These are phyloP conservation scores for Tuber umbilicatum DNA, from an alignment of 495 filamentous ascomycete genomes.

Conservation along the genomic window DNA sequence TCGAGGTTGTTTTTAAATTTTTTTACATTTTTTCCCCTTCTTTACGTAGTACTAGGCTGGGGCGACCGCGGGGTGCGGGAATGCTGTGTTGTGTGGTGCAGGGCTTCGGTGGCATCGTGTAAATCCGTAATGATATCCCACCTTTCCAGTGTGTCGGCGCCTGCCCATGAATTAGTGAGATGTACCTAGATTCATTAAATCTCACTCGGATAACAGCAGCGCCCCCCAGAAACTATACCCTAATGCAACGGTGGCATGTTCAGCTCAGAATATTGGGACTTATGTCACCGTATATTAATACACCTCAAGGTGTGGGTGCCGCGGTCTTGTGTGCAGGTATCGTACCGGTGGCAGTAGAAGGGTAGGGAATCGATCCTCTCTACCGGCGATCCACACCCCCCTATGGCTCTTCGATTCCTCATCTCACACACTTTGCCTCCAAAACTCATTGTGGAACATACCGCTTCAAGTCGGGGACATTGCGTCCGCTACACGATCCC, in stretches of 20 bases:
- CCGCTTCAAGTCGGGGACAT: not conserved
- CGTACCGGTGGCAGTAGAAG: no score
- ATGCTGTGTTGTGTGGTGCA: not conserved
- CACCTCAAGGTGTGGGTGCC: no score
- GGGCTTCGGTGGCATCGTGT: not conserved
- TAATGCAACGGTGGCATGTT: no score
- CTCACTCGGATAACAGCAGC: not conserved
- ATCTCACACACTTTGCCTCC: no score
- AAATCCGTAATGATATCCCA: not conserved
- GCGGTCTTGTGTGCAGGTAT: no score
- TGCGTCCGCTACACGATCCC: not conserved
- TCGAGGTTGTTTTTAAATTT: not conserved
- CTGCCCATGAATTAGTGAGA: not conserved
- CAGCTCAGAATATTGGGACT: no score
- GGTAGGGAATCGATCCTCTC: no score
- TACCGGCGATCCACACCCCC: no score
- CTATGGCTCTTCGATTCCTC: no score
- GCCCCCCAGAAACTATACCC: no score
- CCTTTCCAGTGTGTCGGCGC: not conserved
- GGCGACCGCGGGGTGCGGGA: not conserved
- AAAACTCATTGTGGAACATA: not conserved
- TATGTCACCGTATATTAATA: no score
- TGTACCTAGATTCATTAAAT: not conserved
- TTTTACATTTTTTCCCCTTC: not conserved
- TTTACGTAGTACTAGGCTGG: not conserved